Evolutionary conservation across 2,329 filamentous ascomycete species (phyloP).

Genomic region (Aureobasidium musti): DNA sequence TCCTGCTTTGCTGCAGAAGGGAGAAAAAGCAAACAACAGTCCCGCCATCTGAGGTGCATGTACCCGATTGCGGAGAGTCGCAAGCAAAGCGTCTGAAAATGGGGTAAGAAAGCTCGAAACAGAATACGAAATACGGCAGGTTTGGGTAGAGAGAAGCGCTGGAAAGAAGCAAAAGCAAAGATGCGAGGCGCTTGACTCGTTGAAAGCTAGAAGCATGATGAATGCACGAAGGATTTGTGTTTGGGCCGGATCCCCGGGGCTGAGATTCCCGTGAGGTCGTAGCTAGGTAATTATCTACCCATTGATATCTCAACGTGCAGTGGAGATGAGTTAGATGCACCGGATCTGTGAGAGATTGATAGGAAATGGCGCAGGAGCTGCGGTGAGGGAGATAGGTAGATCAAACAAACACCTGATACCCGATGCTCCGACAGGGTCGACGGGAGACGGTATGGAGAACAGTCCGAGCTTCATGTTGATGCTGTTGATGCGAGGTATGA

Average conservation of each 20-base stretch:
- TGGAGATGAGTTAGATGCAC: constrained; percentile 14
- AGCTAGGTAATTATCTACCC: not conserved
- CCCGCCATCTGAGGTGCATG: constrained; percentile 2
- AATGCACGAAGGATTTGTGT: constrained; percentile 10
- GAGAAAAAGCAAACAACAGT: constrained; percentile 20
- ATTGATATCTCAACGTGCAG: constrained; percentile 2
- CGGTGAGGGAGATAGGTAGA: constrained; percentile 10
- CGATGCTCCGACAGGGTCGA: not conserved
- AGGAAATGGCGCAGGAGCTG: not conserved
- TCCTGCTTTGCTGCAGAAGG: constrained; percentile 9
- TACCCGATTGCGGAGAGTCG: constrained; percentile 15
- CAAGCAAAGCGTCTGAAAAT: not conserved
- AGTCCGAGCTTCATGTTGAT: constrained; percentile 15
- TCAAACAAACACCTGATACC: constrained; percentile 22
- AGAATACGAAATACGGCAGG: not conserved
- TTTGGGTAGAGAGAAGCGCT: not conserved
- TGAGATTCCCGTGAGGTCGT: constrained; percentile 10
- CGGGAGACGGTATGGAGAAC: constrained; percentile 4
- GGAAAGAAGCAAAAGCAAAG: constrained; percentile 17
- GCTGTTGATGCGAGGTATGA: constrained; percentile 21
- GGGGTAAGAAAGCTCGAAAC: not conserved
- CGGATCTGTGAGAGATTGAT: not conserved
- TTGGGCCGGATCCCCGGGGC: constrained; percentile 16
- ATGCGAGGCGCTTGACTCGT: constrained; percentile 15
- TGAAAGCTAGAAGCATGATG: constrained; percentile 1